These are phyloP conservation scores for Wickerhamiella australiensis DNA, from an alignment of 805 yeast genomes.

Conservation along the genomic window DNA sequence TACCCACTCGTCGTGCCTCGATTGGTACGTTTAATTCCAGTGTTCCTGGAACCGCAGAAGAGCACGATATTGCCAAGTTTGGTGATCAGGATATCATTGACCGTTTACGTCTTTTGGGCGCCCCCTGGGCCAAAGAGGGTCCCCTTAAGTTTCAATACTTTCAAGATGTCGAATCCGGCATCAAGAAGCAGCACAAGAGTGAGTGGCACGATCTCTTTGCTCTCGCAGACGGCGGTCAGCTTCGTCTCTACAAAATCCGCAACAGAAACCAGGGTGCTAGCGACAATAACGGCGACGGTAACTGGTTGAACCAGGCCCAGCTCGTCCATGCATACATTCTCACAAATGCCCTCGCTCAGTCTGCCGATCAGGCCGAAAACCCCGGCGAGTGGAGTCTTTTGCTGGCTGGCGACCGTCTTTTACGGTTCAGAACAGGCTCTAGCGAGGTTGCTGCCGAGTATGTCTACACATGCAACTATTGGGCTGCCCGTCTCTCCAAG, in stretches of 20 bases:
- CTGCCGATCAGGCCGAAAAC: slow-evolving; percentile 27
- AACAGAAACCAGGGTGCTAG: background rate
- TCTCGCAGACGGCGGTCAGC: slow-evolving; percentile 58
- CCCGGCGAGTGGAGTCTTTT: slow-evolving; percentile 42
- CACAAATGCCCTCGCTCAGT: slow-evolving; percentile 36
- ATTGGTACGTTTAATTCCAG: slow-evolving; percentile 11
- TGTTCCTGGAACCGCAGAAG: slow-evolving; percentile 10
- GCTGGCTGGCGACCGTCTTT: slow-evolving; percentile 37
- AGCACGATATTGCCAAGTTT: slow-evolving; percentile 20
- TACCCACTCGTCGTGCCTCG: slow-evolving; percentile 23
- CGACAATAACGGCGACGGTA: slow-evolving; percentile 43
- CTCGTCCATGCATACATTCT: slow-evolving; percentile 42
- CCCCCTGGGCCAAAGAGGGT: slow-evolving; percentile 74
- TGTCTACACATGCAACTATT: slow-evolving; percentile 70
- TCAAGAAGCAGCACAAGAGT: slow-evolving; percentile 23
- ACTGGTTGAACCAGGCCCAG: slow-evolving; percentile 55
- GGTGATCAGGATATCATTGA: slow-evolving; percentile 24
- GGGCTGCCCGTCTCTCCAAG: slow-evolving; percentile 79
- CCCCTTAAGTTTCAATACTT: slow-evolving; percentile 28
- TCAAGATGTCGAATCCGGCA: slow-evolving; percentile 27
- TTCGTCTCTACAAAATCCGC: slow-evolving; percentile 44
- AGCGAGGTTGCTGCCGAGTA: slow-evolving; percentile 55
- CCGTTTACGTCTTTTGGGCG: slow-evolving; percentile 52
- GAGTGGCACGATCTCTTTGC: slow-evolving; percentile 43
- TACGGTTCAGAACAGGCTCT: slow-evolving; percentile 57